These are phyloP conservation scores for Lablab purpureus DNA, from an alignment of 306 rosid genomes.

Conservation along the genomic window DNA sequence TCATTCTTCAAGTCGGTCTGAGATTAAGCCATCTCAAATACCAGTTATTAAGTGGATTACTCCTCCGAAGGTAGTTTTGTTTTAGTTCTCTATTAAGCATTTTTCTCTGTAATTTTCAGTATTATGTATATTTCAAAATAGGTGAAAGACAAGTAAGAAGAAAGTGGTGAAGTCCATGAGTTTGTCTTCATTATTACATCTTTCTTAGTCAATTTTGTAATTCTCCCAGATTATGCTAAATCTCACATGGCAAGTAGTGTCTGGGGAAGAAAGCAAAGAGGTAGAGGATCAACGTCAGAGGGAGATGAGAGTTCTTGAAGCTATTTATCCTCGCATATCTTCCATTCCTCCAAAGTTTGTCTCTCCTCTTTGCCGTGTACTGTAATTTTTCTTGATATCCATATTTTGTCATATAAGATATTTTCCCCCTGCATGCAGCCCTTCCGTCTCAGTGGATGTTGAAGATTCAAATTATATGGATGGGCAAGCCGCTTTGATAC, in stretches of 20 bases:
- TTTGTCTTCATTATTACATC: constrained; percentile 27
- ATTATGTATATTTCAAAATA: constrained; percentile 7
- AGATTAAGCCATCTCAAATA: constrained; percentile 72
- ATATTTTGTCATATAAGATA: constrained; percentile 27
- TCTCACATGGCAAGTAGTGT: constrained; percentile 80
- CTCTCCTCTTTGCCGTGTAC: constrained; percentile 47
- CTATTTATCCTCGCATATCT: constrained; percentile 86
- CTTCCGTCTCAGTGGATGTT: constrained; percentile 57
- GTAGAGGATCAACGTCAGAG: constrained; percentile 70
- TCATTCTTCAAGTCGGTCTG: constrained; percentile 61
- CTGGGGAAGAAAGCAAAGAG: constrained; percentile 91
- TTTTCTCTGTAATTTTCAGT: background rate
- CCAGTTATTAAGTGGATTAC: constrained; percentile 72
- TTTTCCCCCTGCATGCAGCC: constrained; percentile 52
- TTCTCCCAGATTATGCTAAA: constrained; percentile 65
- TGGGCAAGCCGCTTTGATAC: constrained; percentile 61
- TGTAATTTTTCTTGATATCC: constrained; percentile 19
- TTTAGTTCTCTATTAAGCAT: constrained; percentile 18
- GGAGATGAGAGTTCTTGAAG: constrained; percentile 93
- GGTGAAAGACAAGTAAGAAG: background rate
- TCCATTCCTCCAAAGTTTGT: constrained; percentile 87
- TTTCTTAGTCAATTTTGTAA: constrained; percentile 18
- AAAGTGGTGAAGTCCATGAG: constrained; percentile 16
- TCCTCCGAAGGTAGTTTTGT: constrained; percentile 70
- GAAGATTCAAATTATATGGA: constrained; percentile 53